phyloP scores from a whole-genome alignment of 495 filamentous ascomycete species.

The Talaromyces adpressus region DNA sequence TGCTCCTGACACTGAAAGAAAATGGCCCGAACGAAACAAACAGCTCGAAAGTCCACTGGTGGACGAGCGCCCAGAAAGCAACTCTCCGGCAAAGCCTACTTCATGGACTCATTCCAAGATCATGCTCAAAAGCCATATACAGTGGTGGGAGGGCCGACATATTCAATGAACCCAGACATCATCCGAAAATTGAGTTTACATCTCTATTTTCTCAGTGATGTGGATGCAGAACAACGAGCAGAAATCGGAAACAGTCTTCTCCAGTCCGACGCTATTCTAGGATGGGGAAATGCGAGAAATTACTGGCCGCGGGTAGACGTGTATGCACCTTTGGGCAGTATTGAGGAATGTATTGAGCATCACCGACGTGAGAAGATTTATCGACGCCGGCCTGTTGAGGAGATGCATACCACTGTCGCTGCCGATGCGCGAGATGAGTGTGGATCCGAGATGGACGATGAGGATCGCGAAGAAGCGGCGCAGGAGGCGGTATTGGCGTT shows the following conservation, averaged over 20 bases:
- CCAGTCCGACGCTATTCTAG: background rate
- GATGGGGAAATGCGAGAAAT: slow-evolving; percentile 1
- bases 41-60: background rate
- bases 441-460: background rate
- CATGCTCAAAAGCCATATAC: slow-evolving; percentile 1
- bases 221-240: background rate
- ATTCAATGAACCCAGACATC: background rate
- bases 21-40: slow-evolving; percentile 2
- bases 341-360: slow-evolving; percentile 6
- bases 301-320: slow-evolving; percentile 5
- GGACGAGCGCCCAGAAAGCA: background rate
- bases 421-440: background rate
- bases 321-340: background rate
- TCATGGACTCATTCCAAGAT: background rate
- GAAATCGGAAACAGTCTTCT: background rate
- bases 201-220: background rate
- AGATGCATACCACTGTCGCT: background rate
- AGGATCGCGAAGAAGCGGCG: background rate
- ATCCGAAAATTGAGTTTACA: background rate
- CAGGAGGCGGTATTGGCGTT: background rate
- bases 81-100: background rate
- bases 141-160: background rate
- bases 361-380: background rate
- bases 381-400: background rate
- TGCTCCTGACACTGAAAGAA: background rate